These are phyloP conservation scores for Dimocarpus longan DNA, from an alignment of 345 rosid species.

Conservation along the genomic window DNA sequence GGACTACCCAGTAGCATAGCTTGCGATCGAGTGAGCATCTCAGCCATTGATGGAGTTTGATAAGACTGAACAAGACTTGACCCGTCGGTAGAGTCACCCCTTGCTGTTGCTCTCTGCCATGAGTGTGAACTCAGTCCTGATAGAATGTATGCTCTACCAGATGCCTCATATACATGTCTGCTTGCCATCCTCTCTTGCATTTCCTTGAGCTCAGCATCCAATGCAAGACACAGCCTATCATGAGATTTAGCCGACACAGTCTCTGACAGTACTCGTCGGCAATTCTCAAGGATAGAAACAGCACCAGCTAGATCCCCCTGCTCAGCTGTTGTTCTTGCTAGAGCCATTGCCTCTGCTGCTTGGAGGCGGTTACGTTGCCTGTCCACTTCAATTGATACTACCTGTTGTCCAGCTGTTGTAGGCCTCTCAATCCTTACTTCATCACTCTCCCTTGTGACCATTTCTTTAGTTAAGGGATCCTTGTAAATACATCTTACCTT, in stretches of 20 bases:
- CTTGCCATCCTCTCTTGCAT: slow-evolving; percentile 98
- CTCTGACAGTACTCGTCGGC: slow-evolving; percentile 53
- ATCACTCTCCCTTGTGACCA: slow-evolving; percentile 52
- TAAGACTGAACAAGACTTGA: slow-evolving; percentile 82
- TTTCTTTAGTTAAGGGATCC: slow-evolving; percentile 78
- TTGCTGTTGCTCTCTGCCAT: slow-evolving; percentile 98
- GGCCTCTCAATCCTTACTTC: slow-evolving; percentile 64
- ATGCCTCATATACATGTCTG: slow-evolving; percentile 88
- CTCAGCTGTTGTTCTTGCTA: slow-evolving; percentile 80
- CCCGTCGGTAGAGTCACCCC: slow-evolving; percentile 91
- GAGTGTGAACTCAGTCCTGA: slow-evolving; percentile 98
- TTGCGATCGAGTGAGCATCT: slow-evolving; percentile 91
- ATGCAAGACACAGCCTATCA: slow-evolving; percentile 73
- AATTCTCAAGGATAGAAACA: slow-evolving; percentile 65
- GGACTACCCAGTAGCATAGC: slow-evolving; percentile 62
- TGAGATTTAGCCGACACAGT: slow-evolving; percentile 66
- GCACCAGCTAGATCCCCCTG: slow-evolving; percentile 75
- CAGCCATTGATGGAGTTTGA: slow-evolving; percentile 90
- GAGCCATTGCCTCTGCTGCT: slow-evolving; percentile 90
- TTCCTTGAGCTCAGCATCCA: slow-evolving; percentile 92
- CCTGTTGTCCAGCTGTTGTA: slow-evolving; percentile 46
- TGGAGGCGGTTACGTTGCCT: slow-evolving; percentile 85
- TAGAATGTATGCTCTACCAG: slow-evolving; percentile 92
- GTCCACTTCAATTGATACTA: slow-evolving; percentile 81
- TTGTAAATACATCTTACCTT: slow-evolving; percentile 75